A percentile compares a stretch with the other conserved stretches of the same genome.
Conservation (phyloP, 495 filamentous ascomycete species). For the Xylaria telfairii region DNA sequence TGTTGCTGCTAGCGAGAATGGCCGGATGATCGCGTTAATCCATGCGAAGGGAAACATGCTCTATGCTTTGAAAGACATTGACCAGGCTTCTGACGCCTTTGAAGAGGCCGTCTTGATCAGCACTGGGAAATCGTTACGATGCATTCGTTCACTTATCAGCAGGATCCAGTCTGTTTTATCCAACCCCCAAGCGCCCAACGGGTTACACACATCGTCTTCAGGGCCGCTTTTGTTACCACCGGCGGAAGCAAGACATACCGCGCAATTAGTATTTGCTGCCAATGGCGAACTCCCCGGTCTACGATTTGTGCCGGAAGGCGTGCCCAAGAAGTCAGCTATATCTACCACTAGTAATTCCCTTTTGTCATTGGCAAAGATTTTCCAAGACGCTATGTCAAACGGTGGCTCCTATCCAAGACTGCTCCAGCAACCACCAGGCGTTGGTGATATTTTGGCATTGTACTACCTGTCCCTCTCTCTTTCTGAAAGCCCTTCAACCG, state of each 20-base stretch:
- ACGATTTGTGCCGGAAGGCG: slow-evolving; percentile 72
- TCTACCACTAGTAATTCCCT: slow-evolving; percentile 96
- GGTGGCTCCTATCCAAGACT: slow-evolving; percentile 65
- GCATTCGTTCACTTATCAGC: slow-evolving; percentile 80
- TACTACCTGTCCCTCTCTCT: slow-evolving; percentile 97
- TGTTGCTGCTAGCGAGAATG: slow-evolving; percentile 88
- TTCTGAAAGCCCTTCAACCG: slow-evolving; percentile 95
- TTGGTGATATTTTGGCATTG: slow-evolving; percentile 91
- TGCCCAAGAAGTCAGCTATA: slow-evolving; percentile 79
- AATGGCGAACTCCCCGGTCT: slow-evolving; percentile 86
- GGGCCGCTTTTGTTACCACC: slow-evolving; percentile 77
- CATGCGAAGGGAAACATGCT: slow-evolving; percentile 99
- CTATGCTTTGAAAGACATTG: slow-evolving; percentile 87
- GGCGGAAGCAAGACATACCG: slow-evolving; percentile 81
- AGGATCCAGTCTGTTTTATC: slow-evolving; percentile 78
- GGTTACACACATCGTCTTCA: slow-evolving; percentile 24
- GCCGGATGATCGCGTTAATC: slow-evolving; percentile 86
- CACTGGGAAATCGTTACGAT: slow-evolving; percentile 71
- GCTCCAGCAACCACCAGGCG: slow-evolving; percentile 68
- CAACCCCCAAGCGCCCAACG: slow-evolving; percentile 40
- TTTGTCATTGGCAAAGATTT: slow-evolving; percentile 95
- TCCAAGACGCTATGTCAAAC: slow-evolving; percentile 96
- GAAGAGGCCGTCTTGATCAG: slow-evolving; percentile 94
- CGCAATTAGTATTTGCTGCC: slow-evolving; percentile 79
- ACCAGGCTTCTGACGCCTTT: slow-evolving; percentile 85